Percentiles rank a stretch among this genome's conserved stretches.
phyloP scores from a whole-genome alignment of 768 basidiomycete species.

The Tubosaeta sp. region DNA sequence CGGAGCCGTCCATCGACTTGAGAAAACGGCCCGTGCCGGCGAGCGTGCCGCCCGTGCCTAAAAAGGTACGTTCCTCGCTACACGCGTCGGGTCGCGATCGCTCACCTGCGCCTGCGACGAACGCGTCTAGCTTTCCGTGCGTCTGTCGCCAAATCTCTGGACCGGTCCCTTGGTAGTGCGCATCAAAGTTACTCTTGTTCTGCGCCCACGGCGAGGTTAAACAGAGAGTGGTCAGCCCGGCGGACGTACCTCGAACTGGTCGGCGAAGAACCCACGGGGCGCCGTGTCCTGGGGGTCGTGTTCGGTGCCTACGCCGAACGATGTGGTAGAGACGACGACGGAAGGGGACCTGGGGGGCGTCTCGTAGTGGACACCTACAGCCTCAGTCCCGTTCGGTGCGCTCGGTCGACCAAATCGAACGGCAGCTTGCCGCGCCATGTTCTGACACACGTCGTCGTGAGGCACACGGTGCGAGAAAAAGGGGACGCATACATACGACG shows the following conservation, averaged over 20 bases:
- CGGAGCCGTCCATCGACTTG: slow-evolving; percentile 63
- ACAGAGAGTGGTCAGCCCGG: background rate
- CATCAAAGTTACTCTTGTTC: slow-evolving; percentile 87
- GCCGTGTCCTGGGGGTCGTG: slow-evolving; percentile 39
- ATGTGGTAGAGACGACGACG: slow-evolving; percentile 51
- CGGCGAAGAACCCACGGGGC: slow-evolving; percentile 87
- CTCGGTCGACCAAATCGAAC: slow-evolving; percentile 58
- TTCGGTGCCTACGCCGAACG: slow-evolving; percentile 34
- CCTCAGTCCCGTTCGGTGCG: slow-evolving; percentile 9
- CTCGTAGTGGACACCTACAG: slow-evolving; percentile 25
- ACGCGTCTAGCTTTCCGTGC: slow-evolving; percentile 74
- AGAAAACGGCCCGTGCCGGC: slow-evolving; percentile 79
- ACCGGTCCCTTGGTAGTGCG: slow-evolving; percentile 86
- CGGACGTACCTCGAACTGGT: slow-evolving; percentile 78
- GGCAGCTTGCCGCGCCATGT: slow-evolving; percentile 81
- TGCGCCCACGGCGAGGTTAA: background rate
- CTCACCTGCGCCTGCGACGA: slow-evolving; percentile 85
- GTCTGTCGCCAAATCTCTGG: slow-evolving; percentile 96
- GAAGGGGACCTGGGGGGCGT: slow-evolving; percentile 44
- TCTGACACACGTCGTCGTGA: slow-evolving; percentile 42
- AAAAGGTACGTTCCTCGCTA: background rate
- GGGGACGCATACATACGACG: slow-evolving; percentile 46
- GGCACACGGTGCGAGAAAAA: background rate
- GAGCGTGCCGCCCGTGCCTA: slow-evolving; percentile 95
- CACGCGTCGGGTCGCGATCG: background rate